Evolutionary conservation across 306 rosid genomes (phyloP), one percentile per base, ranked within the genome.

Genomic region (Adenanthera pavonina): DNA sequence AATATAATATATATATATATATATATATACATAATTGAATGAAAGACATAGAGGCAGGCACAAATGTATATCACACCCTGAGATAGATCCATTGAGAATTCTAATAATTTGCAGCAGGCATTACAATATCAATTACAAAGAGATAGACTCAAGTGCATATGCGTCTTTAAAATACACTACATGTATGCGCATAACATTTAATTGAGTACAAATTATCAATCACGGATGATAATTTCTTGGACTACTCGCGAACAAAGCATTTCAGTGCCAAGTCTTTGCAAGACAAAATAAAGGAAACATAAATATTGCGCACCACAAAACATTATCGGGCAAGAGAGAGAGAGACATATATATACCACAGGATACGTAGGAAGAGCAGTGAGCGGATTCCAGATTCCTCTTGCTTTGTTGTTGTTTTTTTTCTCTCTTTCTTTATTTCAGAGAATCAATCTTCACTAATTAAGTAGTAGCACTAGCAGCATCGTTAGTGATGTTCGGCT

Each of bases 201-300:
- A n/a, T 61, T 57, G 68, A 54, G 36, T 57, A 68, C 80, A 74
- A 64, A 70, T 62, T 13, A 62, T 14, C 52, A 66, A 52, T 53
- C 13, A 73, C 14, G 5, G 64, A 56, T 44, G 64, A 57, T 44
- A 61, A 66, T 30, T 72, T 78, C 62, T 71, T 56, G 48, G 15
- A 49, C 19, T 4, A 6, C 71, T 73, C 30, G 44, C 6, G 19
- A 5, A 61, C 68, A 61, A 59, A 6, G 66, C 38, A 75, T 75
- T 79, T 64, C 44, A 85, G 48, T 69, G 69, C 76, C 66, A 49
- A 48, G 34, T 69, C 43, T 51, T 75, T 61, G 20, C 9, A 54
- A 47, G 52, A 60, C 49, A 47, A 38, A 78, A 69, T 54, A 54
- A 54, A 54, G 40, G 1, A 33, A 33, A 20, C 64, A 79, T 83